These are phyloP conservation scores for Clonostachys sp. DNA, from an alignment of 2,329 filamentous ascomycete genomes.

Conservation along the genomic window DNA sequence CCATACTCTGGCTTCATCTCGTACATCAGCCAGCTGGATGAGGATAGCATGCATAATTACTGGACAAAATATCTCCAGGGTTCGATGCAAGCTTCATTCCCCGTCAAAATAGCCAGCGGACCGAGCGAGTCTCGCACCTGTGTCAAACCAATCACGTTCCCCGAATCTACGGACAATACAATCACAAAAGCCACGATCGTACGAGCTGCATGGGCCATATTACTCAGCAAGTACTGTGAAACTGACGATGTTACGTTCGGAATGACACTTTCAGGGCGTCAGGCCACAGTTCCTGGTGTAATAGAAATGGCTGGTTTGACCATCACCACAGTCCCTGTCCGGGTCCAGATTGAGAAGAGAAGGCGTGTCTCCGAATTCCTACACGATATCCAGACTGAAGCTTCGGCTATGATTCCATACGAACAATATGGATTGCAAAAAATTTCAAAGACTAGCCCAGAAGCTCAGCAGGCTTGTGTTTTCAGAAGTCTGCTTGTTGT, in stretches of 20 bases:
- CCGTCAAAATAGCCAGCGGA: neutral
- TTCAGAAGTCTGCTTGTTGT: slow-evolving; percentile 1
- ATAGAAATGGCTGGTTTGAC: slow-evolving; percentile 7
- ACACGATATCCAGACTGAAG: slow-evolving; percentile 3
- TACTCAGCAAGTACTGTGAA: slow-evolving; percentile 8
- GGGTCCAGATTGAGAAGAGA: slow-evolving; percentile 1
- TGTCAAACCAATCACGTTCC: neutral
- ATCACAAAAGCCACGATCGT: slow-evolving; percentile 12
- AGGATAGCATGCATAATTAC: neutral
- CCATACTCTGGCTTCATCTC: slow-evolving; percentile 4
- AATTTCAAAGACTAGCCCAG: slow-evolving; percentile 6
- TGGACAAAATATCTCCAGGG: neutral
- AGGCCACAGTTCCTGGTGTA: slow-evolving; percentile 1
- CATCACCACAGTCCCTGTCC: slow-evolving; percentile 8
- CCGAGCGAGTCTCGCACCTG: neutral
- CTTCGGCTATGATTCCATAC: neutral
- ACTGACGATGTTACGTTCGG: slow-evolving; percentile 15
- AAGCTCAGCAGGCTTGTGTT: slow-evolving; percentile 3
- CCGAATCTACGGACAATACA: neutral
- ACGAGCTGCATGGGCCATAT: slow-evolving; percentile 19
- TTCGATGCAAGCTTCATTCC: neutral
- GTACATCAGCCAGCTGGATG: slow-evolving; percentile 1
- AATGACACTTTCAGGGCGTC: slow-evolving; percentile 12
- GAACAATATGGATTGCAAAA: slow-evolving; percentile 8
- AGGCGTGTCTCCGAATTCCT: slow-evolving; percentile 5